Conservation (phyloP, 257 asterid species). For the Solanum microdontum region DNA sequence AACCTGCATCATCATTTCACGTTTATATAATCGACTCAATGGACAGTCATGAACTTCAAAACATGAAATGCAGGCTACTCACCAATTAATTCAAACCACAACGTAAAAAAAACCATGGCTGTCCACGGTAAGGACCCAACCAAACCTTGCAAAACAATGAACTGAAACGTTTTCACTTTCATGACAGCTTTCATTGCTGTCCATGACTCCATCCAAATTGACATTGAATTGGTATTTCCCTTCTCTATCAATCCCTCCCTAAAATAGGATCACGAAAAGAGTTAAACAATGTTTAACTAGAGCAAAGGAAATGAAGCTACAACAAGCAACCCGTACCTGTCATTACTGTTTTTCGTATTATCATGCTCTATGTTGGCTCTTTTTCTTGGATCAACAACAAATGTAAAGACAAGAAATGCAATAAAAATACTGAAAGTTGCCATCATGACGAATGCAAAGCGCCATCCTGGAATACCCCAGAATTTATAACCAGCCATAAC, state of each 20-base stretch:
- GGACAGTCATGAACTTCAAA: neutral
- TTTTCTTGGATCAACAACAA: conserved; percentile 70
- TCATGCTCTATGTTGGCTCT: conserved; percentile 18
- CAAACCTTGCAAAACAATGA: conserved; percentile 83
- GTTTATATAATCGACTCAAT: neutral
- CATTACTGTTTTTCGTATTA: conserved; percentile 18
- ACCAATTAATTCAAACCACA: conserved; percentile 95
- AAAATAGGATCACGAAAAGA: conserved; percentile 1
- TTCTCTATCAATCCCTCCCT: conserved; percentile 61
- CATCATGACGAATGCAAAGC: conserved; percentile 67
- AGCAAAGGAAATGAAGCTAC: neutral
- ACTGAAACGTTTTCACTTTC: conserved; percentile 77
- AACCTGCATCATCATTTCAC: conserved; percentile 40
- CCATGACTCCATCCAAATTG: conserved; percentile 81
- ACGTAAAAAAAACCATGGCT: conserved; percentile 77
- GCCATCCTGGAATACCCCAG: conserved; percentile 92
- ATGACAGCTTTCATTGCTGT: conserved; percentile 70
- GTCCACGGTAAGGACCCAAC: conserved; percentile 96
- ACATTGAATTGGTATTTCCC: conserved; percentile 24
- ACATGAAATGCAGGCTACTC: neutral
- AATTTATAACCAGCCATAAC: conserved; percentile 78
- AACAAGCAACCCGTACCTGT: conserved; percentile 32
- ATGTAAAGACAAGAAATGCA: conserved; percentile 60
- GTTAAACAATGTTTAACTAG: neutral
- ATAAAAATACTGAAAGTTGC: conserved; percentile 71